These are phyloP conservation scores for Magnolia officinalis DNA, from an alignment of 164 flowering plant species.

Conservation along the genomic window DNA sequence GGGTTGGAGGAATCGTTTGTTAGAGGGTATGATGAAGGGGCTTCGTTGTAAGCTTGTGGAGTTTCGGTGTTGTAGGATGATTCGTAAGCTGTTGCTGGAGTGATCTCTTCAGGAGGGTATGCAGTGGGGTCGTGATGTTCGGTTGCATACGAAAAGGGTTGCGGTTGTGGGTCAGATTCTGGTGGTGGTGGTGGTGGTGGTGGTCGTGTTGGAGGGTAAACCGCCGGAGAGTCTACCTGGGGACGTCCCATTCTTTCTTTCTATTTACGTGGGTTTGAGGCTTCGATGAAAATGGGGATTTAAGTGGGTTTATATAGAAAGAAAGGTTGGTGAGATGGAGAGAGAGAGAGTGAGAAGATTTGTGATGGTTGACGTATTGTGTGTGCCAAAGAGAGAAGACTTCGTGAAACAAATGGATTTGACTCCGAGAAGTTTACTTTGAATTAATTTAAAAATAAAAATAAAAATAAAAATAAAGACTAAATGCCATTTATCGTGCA, in stretches of 20 bases:
- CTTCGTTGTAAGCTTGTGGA: not conserved
- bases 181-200: not conserved
- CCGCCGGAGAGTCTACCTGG: not conserved
- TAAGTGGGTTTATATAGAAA: not conserved
- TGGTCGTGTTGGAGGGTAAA: not conserved
- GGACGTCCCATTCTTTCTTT: constrained; percentile 9
- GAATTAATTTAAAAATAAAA: no score
- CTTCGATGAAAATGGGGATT: not conserved
- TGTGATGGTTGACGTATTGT: no score
- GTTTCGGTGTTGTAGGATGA: not conserved
- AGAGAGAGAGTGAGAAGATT: not conserved
- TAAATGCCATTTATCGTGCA: no score
- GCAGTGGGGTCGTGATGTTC: not conserved
- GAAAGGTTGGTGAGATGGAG: not conserved
- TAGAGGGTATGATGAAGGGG: not conserved
- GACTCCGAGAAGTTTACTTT: no score
- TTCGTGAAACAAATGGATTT: no score
- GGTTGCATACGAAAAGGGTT: not conserved
- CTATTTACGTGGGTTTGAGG: not conserved
- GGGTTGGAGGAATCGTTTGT: not conserved
- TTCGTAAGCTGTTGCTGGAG: not conserved
- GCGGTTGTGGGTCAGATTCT: constrained; percentile 1
- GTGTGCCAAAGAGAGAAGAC: no score
- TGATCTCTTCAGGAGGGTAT: not conserved
- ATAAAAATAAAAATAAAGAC: no score